phyloP scores from a whole-genome alignment of 2,329 filamentous ascomycete genomes.

The Paraconiothyrium brasiliense region DNA sequence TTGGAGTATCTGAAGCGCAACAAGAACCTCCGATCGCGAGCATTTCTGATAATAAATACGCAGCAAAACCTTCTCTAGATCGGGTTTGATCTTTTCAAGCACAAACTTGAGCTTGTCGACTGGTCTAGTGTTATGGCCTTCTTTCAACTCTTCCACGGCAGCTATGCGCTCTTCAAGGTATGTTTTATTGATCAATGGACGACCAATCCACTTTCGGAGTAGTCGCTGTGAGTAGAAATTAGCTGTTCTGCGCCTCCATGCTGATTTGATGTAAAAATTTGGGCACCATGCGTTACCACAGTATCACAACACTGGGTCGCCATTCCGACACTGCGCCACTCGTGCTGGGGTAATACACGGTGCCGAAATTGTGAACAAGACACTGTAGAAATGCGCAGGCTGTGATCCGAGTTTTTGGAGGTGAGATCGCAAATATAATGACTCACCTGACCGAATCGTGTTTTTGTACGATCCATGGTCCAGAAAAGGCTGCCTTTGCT shows the following conservation, averaged over 20 bases:
- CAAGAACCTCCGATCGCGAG: slow-evolving; percentile 85
- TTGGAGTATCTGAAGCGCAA: slow-evolving; percentile 85
- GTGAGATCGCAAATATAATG: neutral
- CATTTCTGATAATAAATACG: slow-evolving; percentile 98
- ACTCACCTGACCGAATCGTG: slow-evolving; percentile 74
- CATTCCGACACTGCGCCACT: neutral
- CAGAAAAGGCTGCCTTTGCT: slow-evolving; percentile 92
- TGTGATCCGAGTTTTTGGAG: neutral
- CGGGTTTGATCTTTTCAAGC: slow-evolving; percentile 75
- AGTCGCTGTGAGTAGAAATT: slow-evolving; percentile 64
- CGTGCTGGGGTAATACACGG: neutral
- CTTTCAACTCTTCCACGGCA: slow-evolving; percentile 86
- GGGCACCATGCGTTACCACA: neutral
- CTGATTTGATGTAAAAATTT: neutral
- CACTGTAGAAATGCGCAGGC: neutral
- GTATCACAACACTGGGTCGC: neutral
- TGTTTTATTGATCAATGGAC: slow-evolving; percentile 80
- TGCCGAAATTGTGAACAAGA: neutral
- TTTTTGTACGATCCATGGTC: slow-evolving; percentile 92
- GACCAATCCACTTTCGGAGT: slow-evolving; percentile 92
- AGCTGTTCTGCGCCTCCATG: neutral
- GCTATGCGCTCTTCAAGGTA: slow-evolving; percentile 80
- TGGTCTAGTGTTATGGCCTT: slow-evolving; percentile 70
- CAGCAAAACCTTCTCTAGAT: slow-evolving; percentile 92
- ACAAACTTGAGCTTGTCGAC: slow-evolving; percentile 80